Evolutionary conservation across 176 grass and related monocot genomes (phyloP).

Genomic region (Lolium rigidum): DNA sequence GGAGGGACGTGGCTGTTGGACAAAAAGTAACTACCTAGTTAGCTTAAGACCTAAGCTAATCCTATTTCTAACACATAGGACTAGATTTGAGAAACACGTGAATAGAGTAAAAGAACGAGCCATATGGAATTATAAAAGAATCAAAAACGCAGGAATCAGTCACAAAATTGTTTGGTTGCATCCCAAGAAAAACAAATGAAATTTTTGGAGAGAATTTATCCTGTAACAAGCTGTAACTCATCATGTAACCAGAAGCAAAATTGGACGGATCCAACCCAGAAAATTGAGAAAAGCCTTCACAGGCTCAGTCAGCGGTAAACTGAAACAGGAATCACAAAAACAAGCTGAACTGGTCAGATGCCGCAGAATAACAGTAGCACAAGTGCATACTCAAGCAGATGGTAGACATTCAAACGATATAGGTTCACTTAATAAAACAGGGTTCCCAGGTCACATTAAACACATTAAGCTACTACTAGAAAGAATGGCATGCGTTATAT

Average conservation of each 20-base stretch:
- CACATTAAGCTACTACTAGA: background rate
- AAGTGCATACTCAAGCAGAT: background rate
- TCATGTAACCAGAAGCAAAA: background rate
- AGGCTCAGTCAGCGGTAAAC: background rate
- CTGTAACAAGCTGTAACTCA: background rate
- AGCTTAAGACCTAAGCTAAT: too few species aligned
- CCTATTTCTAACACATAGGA: too few species aligned
- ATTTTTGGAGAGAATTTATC: background rate
- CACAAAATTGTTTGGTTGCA: too few species aligned
- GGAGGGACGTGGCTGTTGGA: too few species aligned
- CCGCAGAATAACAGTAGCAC: background rate
- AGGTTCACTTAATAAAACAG: background rate
- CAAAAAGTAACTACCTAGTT: too few species aligned
- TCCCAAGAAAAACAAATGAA: background rate
- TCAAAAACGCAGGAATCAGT: too few species aligned
- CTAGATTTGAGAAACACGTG: too few species aligned
- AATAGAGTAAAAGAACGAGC: too few species aligned
- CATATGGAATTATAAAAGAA: too few species aligned
- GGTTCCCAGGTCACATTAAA: background rate
- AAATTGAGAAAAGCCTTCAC: slow-evolving; percentile 10
- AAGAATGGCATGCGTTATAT: background rate
- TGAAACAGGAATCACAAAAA: background rate
- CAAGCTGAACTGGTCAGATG: background rate
- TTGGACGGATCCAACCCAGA: background rate
- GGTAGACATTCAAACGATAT: slow-evolving; percentile 6